Conservation (phyloP, 768 basidiomycete genomes). For the Gyrodon lividus region DNA sequence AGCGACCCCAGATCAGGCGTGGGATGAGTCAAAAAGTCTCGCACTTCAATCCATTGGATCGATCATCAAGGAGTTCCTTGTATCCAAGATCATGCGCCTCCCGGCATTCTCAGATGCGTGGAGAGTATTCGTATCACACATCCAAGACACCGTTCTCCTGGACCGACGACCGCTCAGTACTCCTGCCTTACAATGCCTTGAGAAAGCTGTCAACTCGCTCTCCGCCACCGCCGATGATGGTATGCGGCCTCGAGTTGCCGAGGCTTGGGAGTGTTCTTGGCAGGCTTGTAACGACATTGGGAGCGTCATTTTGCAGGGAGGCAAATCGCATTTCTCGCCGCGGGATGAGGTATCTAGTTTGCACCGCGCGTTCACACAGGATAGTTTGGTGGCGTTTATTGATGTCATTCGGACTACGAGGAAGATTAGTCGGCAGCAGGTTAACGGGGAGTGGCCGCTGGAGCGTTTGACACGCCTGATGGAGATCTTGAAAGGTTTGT, state of each 20-base stretch:
- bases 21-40: slow-evolving; percentile 88
- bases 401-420: slow-evolving; percentile 66
- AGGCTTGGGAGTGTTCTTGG: slow-evolving; percentile 69
- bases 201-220: slow-evolving; percentile 70
- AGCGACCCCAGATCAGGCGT: slow-evolving; percentile 44
- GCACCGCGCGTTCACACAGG: slow-evolving; percentile 47
- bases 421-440: slow-evolving; percentile 46
- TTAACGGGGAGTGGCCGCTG: slow-evolving; percentile 59
- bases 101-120: slow-evolving; percentile 70
- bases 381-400: slow-evolving; percentile 79
- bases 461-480: slow-evolving; percentile 66
- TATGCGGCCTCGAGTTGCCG: slow-evolving; percentile 39
- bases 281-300: slow-evolving; percentile 66
- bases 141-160: slow-evolving; percentile 67
- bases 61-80: slow-evolving; percentile 79
- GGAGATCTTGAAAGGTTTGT: slow-evolving; percentile 70
- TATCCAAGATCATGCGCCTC: slow-evolving; percentile 69
- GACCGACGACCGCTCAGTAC: slow-evolving; percentile 73
- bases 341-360: slow-evolving; percentile 7
- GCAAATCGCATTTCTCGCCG: slow-evolving; percentile 13
- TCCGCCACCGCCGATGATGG: slow-evolving; percentile 31
- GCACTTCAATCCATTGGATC: slow-evolving; percentile 82
- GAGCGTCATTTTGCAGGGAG: slow-evolving; percentile 40
- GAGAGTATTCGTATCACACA: slow-evolving; percentile 68
- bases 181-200: slow-evolving; percentile 81